Evolutionary conservation across 768 basidiomycete species (phyloP), one percentile per base, ranked within the genome.

Genomic region (Rhizopogon vesiculosus): DNA sequence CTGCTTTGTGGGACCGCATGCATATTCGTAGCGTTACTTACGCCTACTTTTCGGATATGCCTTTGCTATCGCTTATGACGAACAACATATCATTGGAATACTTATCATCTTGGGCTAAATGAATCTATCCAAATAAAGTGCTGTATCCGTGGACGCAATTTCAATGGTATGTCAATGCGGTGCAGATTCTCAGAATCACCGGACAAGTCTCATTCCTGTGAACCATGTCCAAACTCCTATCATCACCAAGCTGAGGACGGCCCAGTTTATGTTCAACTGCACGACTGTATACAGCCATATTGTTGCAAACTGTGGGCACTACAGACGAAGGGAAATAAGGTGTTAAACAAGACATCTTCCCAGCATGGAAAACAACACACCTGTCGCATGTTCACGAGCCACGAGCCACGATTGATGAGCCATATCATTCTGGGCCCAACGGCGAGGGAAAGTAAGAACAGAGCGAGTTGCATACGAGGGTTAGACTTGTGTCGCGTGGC

Each of bases 241-340:
- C 13, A 77, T 56, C 1, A 67, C 54, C 13, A 93, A 74, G 58
- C 80, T 83, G 29, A 83, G 55, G 3, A 83, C 72, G 5, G 89
- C 84, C 18, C 83, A 80, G 3, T 74, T 75, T 25, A 93, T 70
- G 54, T 86, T 81, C 28, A 91, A 76, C 59, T 90, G 86, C 12
- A 91, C 72, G 48, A 91, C 74, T 3, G 82, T 76, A 62, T 88
- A 93, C 8, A 91, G 74, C 91, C 91, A 93, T 6, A 87, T 64
- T 0, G 90, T 91, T 3, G 84, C 84, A 53, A 92, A 71, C 10
- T 91, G 88, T 12, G 91, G 91, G 55, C 80, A 80, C 91, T 93
- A 38, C 38, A 52, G 15, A 58, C 22, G 35, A 55, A 38, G 42
- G 33, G 18, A 45, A 43, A 46, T 59, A 28, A 59, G 25, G 42